Conservation (phyloP, 2,329 filamentous ascomycete species). For the Purpureocillium takamizusanense region DNA sequence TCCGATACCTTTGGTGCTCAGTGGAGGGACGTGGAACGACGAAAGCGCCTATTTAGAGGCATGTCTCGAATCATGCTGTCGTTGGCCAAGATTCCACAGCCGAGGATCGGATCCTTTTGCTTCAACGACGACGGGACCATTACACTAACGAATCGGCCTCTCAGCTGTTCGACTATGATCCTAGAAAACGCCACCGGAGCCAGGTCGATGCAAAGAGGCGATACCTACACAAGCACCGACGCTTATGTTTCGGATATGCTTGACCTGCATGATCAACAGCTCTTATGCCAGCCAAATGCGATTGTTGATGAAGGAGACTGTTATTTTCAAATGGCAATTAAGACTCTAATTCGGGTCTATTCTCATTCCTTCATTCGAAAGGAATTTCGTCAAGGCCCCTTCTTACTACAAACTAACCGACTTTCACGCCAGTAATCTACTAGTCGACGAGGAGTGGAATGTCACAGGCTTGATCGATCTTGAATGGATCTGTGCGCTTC, state of each 20-base stretch:
- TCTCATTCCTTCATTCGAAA: constrained; percentile 14
- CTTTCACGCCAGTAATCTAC: constrained; percentile 23
- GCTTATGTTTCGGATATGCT: constrained; percentile 15
- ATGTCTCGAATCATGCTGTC: constrained; percentile 17
- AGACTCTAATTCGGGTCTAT: constrained; percentile 11
- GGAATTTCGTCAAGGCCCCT: constrained; percentile 15
- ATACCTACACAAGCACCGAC: constrained; percentile 21
- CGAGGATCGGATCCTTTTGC: constrained; percentile 18
- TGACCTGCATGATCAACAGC: constrained; percentile 12
- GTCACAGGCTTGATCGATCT: constrained; percentile 22
- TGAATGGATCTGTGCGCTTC: constrained; percentile 23
- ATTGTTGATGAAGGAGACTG: constrained; percentile 15
- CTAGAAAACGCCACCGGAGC: constrained; percentile 22
- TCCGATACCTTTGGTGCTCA: constrained; percentile 13
- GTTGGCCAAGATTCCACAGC: constrained; percentile 17
- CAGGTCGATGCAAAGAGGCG: constrained; percentile 16
- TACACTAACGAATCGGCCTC: constrained; percentile 19
- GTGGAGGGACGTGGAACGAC: constrained; percentile 2
- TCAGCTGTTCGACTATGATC: no score
- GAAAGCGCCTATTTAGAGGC: constrained; percentile 18
- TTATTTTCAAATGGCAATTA: constrained; percentile 16
- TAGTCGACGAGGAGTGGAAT: constrained; percentile 26
- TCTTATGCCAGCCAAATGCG: constrained; percentile 15
- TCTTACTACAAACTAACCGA: constrained; percentile 20
- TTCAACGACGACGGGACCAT: constrained; percentile 21